A percentile compares a stretch with the other conserved stretches of the same genome.
Evolutionary conservation across 2,329 filamentous ascomycete genomes (phyloP).

Genomic region (Coniochaeta pulveracea): DNA sequence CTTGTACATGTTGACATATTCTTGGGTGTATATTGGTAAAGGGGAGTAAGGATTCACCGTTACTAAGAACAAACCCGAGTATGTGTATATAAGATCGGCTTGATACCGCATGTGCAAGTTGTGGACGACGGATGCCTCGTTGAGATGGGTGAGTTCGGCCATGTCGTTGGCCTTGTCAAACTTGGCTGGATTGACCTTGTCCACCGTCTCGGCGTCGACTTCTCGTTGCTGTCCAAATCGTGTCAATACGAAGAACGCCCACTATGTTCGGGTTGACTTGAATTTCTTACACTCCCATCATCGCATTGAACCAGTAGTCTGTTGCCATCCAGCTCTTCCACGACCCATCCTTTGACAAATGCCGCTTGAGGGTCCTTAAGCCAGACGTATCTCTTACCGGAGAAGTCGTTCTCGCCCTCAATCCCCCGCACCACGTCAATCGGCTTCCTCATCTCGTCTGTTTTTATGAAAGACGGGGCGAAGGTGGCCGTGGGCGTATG

Average conservation of each 20-base stretch:
- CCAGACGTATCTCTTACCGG: slow-evolving; percentile 97
- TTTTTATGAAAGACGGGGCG: slow-evolving; percentile 90
- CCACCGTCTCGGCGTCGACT: slow-evolving; percentile 74
- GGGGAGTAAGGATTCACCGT: slow-evolving; percentile 96
- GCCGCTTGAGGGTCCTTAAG: slow-evolving; percentile 76
- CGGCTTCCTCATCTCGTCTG: slow-evolving; percentile 54
- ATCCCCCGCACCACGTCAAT: slow-evolving; percentile 56
- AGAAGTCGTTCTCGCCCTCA: slow-evolving; percentile 98
- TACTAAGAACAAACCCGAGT: slow-evolving; percentile 92
- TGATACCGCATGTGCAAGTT: slow-evolving; percentile 94
- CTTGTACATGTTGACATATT: slow-evolving; percentile 98
- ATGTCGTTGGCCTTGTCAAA: slow-evolving; percentile 99
- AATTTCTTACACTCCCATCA: slow-evolving; percentile 64
- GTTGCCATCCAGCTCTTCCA: slow-evolving; percentile 64
- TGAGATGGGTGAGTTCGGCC: slow-evolving; percentile 95
- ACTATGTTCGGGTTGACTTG: not conserved
- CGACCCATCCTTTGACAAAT: slow-evolving; percentile 86
- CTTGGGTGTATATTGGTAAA: slow-evolving; percentile 87
- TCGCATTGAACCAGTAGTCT: slow-evolving; percentile 82
- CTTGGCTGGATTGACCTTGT: slow-evolving; percentile 98
- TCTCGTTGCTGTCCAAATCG: slow-evolving; percentile 83
- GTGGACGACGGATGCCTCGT: slow-evolving; percentile 95
- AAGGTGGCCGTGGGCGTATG: slow-evolving; percentile 70
- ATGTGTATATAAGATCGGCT: slow-evolving; percentile 93
- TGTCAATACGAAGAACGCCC: too few relatives aligned